These are phyloP conservation scores for Trichoderma aggressivum DNA, from an alignment of 2,329 filamentous ascomycete genomes.

Conservation along the genomic window DNA sequence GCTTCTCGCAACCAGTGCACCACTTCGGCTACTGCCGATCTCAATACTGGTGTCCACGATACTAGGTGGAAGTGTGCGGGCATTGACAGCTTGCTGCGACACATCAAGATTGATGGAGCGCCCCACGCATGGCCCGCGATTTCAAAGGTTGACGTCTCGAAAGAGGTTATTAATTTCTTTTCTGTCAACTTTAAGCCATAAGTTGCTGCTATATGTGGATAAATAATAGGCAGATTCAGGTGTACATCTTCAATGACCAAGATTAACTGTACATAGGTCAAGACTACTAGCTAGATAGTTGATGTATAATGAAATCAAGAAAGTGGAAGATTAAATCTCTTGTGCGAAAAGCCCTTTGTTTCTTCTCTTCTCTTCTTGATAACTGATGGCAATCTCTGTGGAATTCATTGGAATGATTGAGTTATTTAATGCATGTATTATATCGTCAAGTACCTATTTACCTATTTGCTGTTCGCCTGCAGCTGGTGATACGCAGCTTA, in stretches of 20 bases:
- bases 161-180: neutral
- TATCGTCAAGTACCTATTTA: neutral
- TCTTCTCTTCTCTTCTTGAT: neutral
- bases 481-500: neutral
- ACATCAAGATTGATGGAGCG: constrained; percentile 23
- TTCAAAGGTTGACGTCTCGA: neutral
- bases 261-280: neutral
- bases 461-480: neutral
- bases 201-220: neutral
- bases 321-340: neutral
- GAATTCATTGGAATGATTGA: neutral
- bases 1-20: constrained; percentile 27
- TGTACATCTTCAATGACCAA: neutral
- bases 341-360: neutral
- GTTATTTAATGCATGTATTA: neutral
- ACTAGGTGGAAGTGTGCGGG: constrained; percentile 21
- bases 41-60: constrained; percentile 19
- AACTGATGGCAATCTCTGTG: neutral
- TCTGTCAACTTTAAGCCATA: neutral
- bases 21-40: neutral
- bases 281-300: neutral
- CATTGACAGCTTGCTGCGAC: constrained; percentile 19
- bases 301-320: neutral
- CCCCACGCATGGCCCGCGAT: constrained; percentile 21
- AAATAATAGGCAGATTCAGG: neutral